Evolutionary conservation across 805 yeast species (phyloP).

Genomic region (Sugiyamaella chiloensis): DNA sequence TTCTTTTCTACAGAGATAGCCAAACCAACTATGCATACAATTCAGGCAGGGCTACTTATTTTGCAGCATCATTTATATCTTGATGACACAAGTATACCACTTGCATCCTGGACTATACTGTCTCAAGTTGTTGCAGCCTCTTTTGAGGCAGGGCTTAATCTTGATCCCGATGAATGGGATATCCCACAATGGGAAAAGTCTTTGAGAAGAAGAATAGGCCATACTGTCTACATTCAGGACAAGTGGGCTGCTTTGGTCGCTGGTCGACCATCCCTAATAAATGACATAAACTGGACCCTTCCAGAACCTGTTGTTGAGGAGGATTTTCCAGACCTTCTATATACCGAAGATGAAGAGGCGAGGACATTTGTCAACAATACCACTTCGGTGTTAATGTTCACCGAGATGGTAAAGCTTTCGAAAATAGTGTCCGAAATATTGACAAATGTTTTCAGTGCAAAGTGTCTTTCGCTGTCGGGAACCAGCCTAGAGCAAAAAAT

Average conservation of each 20-base stretch:
- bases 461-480: conserved; percentile 7
- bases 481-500: conserved; percentile 9
- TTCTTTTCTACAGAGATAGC: conserved; percentile 24
- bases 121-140: conserved; percentile 79
- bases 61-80: conserved; percentile 40
- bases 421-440: conserved; percentile 25
- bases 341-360: conserved; percentile 4
- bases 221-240: conserved; percentile 89
- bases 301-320: conserved; percentile 41
- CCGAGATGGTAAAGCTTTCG: conserved; percentile 25
- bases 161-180: conserved; percentile 81
- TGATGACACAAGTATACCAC: conserved; percentile 32
- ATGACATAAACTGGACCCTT: conserved; percentile 75
- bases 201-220: conserved; percentile 74
- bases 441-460: conserved; percentile 22
- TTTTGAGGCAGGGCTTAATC: conserved; percentile 81
- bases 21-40: conserved; percentile 23
- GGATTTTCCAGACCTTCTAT: conserved; percentile 18
- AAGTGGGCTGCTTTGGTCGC: conserved; percentile 79
- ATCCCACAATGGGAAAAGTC: conserved; percentile 91
- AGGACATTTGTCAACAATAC: conserved; percentile 17
- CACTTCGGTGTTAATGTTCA: conserved; percentile 24
- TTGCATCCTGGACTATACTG: conserved; percentile 42
- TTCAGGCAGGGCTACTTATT: conserved; percentile 38
- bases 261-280: conserved; percentile 73